A percentile compares a stretch with the other conserved stretches of the same genome.
Conservation (phyloP, 1,284 basidiomycete species). For the Boletus hoseneyae region DNA sequence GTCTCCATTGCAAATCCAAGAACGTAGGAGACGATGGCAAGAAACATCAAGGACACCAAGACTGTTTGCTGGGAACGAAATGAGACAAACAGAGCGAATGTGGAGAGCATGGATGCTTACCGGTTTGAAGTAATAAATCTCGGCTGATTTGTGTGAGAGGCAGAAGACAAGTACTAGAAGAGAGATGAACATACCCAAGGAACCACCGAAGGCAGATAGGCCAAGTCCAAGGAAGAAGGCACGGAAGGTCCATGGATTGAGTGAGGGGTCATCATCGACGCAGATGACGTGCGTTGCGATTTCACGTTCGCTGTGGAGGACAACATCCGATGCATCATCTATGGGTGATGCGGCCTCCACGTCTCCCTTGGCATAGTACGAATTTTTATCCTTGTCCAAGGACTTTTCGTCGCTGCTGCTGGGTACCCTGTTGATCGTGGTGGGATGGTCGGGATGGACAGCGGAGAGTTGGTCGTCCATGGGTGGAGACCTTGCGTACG, state of each 20-base stretch:
- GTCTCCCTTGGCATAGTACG: conserved; percentile 27
- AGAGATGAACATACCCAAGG: conserved; percentile 32
- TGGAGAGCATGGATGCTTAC: conserved; percentile 8
- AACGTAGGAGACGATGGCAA: conserved; percentile 44
- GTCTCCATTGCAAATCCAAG: conserved; percentile 42
- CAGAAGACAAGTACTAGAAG: not conserved
- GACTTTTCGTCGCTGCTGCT: conserved; percentile 33
- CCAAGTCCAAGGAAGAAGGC: conserved; percentile 58
- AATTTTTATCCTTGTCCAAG: conserved; percentile 18
- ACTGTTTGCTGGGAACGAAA: conserved; percentile 39
- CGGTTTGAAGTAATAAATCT: conserved; percentile 66
- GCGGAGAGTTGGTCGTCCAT: conserved; percentile 5
- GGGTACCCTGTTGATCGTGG: conserved; percentile 14
- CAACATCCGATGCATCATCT: conserved; percentile 20
- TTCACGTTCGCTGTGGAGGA: conserved; percentile 45
- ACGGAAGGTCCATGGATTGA: conserved; percentile 58
- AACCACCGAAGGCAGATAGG: conserved; percentile 58
- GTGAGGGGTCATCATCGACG: conserved; percentile 50
- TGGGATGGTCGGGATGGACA: not conserved
- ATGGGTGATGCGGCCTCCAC: conserved; percentile 31
- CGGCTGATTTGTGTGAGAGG: conserved; percentile 27
- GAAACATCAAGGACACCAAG: conserved; percentile 48
- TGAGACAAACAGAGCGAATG: not conserved
- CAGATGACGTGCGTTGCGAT: conserved; percentile 52
- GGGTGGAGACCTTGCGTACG: not conserved